Evolutionary conservation across 768 basidiomycete species (phyloP), one percentile per base, ranked within the genome.

Genomic region (Mycena epipterygia): DNA sequence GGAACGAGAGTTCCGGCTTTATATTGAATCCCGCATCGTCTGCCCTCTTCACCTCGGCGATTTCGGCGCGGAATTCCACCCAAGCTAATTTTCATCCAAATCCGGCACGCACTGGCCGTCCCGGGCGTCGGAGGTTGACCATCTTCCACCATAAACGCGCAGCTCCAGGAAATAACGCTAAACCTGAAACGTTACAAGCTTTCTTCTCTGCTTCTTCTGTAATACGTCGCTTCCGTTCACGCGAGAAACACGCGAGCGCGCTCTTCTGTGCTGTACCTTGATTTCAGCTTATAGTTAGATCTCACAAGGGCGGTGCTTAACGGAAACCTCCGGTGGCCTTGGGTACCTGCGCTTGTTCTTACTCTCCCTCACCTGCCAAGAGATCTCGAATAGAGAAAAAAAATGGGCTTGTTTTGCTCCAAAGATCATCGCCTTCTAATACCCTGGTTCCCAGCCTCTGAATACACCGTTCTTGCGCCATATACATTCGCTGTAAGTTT

Each of bases 171-270:
- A 63, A 51, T 23, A 53, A 14, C n/a, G 37, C 44, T 63, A 57
- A n/a, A 27, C 53, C 67, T 68, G 53, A 68, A 68, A 68, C 67
- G 60, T 29, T 29, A 48, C 52, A 56, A 62, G 51, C 59, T 61
- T 68, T 60, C 60, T 64, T 49, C 27, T 13, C 32, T 12, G 59
- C 67, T 68, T 68, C 67, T 46, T 60, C 69, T 11, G 62, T 70
- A n/a, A n/a, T n/a, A 65, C 69, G 58, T 70, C 32, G 63, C 63
- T 65, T 70, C 69, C 69, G 69, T 53, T 59, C 69, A 62, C 67
- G 67, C 53, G 60, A 66, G 64, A 58, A 39, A 62, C 69, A 70
- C 69, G 69, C 69, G 69, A 70, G 69, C 69, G 25, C 8, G 35
- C 17, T 64, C 61, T 63, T 62, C 58, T 61, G 49, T 49, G 21